phyloP scores from a whole-genome alignment of 2,329 filamentous ascomycete species.

The Colletotrichum sp. region DNA sequence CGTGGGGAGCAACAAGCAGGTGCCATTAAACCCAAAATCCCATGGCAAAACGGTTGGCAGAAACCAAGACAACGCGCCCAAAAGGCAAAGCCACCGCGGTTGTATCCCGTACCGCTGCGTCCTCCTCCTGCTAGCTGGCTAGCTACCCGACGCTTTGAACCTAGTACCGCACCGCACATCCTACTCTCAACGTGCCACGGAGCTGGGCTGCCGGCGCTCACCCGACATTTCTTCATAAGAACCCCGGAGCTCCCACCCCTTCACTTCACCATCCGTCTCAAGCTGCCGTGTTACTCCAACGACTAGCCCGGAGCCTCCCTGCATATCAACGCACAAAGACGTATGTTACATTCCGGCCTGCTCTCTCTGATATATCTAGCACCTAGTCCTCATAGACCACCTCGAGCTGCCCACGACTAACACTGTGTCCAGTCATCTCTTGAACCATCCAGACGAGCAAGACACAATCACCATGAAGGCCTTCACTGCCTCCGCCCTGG shows the following conservation, averaged over 20 bases:
- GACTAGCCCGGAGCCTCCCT: background rate
- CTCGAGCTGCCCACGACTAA: background rate
- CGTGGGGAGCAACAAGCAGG: slow-evolving; percentile 1
- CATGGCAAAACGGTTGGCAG: slow-evolving; percentile 9
- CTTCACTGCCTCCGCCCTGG: slow-evolving; percentile 5
- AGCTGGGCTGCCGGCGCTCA: background rate
- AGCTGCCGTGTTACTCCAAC: background rate
- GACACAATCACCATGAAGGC: slow-evolving; percentile 11
- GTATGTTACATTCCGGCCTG: background rate
- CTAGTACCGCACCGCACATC: background rate
- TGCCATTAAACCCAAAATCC: slow-evolving; percentile 7
- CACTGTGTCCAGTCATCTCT: background rate
- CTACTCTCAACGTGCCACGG: background rate
- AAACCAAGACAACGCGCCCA: background rate
- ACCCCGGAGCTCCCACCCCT: slow-evolving; percentile 6
- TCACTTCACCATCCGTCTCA: fast-evolving
- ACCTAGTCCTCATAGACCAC: background rate
- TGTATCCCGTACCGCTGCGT: background rate
- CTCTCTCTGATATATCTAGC: background rate
- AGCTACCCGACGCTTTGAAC: slow-evolving; percentile 14
- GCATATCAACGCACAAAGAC: background rate
- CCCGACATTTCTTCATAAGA: slow-evolving; percentile 12
- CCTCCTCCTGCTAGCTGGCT: background rate
- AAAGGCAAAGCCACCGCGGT: background rate
- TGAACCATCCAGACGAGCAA: background rate